A percentile compares a stretch with the other conserved stretches of the same genome.
These are phyloP conservation scores for Kwoniella shivajii DNA, from an alignment of 1,284 basidiomycete genomes.

Conservation along the genomic window DNA sequence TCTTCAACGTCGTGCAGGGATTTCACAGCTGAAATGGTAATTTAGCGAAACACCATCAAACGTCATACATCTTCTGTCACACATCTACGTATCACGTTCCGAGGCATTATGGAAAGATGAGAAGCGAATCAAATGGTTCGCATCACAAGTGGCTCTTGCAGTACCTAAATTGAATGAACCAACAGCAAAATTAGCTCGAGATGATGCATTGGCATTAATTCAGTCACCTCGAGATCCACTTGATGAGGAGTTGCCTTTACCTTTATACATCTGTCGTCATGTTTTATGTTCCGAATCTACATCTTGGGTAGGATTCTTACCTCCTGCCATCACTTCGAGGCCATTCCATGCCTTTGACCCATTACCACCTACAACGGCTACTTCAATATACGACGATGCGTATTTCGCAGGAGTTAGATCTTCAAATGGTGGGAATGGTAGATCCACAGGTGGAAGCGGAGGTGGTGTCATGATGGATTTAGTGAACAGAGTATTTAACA, in stretches of 20 bases:
- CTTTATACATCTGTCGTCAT: constrained; percentile 67
- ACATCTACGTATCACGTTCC: constrained; percentile 80
- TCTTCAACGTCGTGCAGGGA: constrained; percentile 29
- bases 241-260: constrained; percentile 34
- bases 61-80: constrained; percentile 66
- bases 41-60: constrained; percentile 54
- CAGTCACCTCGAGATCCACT: constrained; percentile 47
- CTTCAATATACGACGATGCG: constrained; percentile 65
- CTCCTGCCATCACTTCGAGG: constrained; percentile 57
- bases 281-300: constrained; percentile 67
- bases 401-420: constrained; percentile 66
- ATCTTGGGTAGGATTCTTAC: constrained; percentile 70
- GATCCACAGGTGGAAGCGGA: constrained; percentile 13
- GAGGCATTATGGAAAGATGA: constrained; percentile 77
- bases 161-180: constrained; percentile 32
- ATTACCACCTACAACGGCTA: constrained; percentile 65
- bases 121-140: constrained; percentile 68
- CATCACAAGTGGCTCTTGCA: constrained; percentile 53
- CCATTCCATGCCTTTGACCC: constrained; percentile 73
- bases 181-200: constrained; percentile 28
- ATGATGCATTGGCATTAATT: constrained; percentile 51
- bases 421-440: not conserved
- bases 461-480: constrained; percentile 22
- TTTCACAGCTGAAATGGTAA: not conserved
- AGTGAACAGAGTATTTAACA: constrained; percentile 24